Conservation (phyloP, 495 filamentous ascomycete genomes). For the Eremomyces bilateralis region DNA sequence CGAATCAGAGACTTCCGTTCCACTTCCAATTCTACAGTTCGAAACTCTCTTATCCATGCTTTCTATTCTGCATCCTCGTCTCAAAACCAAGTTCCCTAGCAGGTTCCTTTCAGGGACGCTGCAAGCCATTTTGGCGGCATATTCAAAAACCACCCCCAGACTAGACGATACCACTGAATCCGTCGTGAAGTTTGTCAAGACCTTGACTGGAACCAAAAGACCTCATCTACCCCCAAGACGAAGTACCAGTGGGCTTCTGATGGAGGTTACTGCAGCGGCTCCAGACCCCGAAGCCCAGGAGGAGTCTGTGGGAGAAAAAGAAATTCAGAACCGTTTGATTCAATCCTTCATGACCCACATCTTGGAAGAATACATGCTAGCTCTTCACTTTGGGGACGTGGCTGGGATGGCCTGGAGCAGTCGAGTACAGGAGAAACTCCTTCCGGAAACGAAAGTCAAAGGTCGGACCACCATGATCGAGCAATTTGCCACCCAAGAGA, state of each 20-base stretch:
- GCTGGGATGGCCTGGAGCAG: constrained; percentile 52
- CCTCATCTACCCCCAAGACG: constrained; percentile 53
- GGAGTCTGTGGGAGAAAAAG: constrained; percentile 29
- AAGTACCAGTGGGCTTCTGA: constrained; percentile 34
- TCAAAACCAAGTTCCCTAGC: constrained; percentile 77
- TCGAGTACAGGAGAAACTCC: constrained; percentile 49
- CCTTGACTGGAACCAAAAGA: constrained; percentile 46
- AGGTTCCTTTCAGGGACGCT: constrained; percentile 83
- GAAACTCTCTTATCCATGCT: constrained; percentile 60
- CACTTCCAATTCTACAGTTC: constrained; percentile 31
- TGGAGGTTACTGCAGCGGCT: constrained; percentile 20
- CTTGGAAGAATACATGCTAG: constrained; percentile 54
- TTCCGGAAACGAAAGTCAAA: constrained; percentile 33
- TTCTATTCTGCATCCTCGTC: constrained; percentile 62
- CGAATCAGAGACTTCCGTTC: too few species aligned
- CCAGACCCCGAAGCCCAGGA: constrained; percentile 65
- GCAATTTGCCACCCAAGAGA: constrained; percentile 37
- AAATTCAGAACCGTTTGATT: constrained; percentile 44
- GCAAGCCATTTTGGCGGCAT: constrained; percentile 49
- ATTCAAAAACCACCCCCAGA: constrained; percentile 24
- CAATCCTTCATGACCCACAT: constrained; percentile 76
- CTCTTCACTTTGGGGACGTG: constrained; percentile 30
- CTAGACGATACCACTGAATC: constrained; percentile 47
- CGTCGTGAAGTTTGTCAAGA: constrained; percentile 53
- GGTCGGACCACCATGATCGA: constrained; percentile 34